Evolutionary conservation across 805 yeast species (phyloP).

Genomic region (Yarrowia porcina): DNA sequence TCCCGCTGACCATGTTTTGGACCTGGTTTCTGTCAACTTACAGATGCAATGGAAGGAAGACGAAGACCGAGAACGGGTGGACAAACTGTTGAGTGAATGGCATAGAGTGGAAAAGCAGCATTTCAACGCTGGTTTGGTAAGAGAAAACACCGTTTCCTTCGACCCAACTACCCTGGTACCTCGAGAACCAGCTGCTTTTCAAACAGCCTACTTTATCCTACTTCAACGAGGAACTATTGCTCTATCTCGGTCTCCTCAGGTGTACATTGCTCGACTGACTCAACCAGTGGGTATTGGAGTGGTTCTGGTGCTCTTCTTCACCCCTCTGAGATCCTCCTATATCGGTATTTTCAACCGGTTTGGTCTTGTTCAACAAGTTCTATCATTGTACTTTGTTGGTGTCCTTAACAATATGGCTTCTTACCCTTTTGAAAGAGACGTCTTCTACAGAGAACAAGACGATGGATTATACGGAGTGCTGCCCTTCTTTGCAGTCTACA

Average conservation of each 20-base stretch:
- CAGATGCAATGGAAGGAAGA: constrained; percentile 46
- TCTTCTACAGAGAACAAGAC: constrained; percentile 73
- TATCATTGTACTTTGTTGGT: constrained; percentile 73
- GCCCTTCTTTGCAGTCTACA: constrained; percentile 61
- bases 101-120: neutral
- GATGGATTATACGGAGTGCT: constrained; percentile 66
- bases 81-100: constrained; percentile 44
- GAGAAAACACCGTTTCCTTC: neutral
- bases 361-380: constrained; percentile 71
- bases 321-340: constrained; percentile 50
- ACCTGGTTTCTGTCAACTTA: constrained; percentile 58
- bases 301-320: constrained; percentile 63
- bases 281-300: constrained; percentile 65
- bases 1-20: constrained; percentile 72
- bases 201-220: constrained; percentile 33
- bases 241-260: constrained; percentile 53
- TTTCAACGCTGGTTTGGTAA: neutral
- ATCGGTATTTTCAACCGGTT: constrained; percentile 63
- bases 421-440: constrained; percentile 68
- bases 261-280: constrained; percentile 58
- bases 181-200: neutral
- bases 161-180: constrained; percentile 35
- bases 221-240: constrained; percentile 43
- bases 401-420: constrained; percentile 73
- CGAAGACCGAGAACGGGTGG: constrained; percentile 44